Evolutionary conservation across 345 rosid species (phyloP), one percentile per base, ranked within the genome.

Genomic region (Clausena lansium): DNA sequence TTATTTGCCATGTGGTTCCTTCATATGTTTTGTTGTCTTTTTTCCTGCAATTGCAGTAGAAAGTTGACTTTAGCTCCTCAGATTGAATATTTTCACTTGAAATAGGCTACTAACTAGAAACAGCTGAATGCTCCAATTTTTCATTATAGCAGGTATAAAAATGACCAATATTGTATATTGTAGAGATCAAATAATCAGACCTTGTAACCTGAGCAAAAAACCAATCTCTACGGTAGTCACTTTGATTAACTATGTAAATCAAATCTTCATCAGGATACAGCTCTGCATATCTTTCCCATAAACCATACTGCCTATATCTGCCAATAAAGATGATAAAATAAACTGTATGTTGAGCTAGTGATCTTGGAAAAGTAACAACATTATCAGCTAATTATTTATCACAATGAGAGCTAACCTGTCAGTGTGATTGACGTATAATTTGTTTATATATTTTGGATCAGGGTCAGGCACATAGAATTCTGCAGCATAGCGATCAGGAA

Each of bases 221-320:
- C 98, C 99, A 96, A 52, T 89, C 94, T 72, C 86, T 91, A 47
- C 73, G 79, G 66, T 82, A 89, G 73, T 96, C 88, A 81, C 91
- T 85, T 9, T 57, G 73, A 52, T 85, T 94, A n/a, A 90, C 86
- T 9, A 85, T 79, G 82, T 87, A 96, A 19, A 91, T 82, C 84
- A 96, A 81, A 79, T 96, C 99, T 65, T 77, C 82, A 25, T 88
- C 79, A 3, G 97, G 94, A 69, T 94, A 94, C 69, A 94, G 30
- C 69, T 93, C 99, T 39, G 97, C 36, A 66, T 92, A 95, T 78
- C 97, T 83, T 73, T 93, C 97, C 99, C 99, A 96, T 54, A 96
- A 70, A n/a, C 99, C 99, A 22, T 96, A 94, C 57, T 92, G 99
- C 82, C 99, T 81, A 82, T 74, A 95, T 83, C 91, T 91, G 88